Evolutionary conservation across 2,329 filamentous ascomycete species (phyloP), one percentile per base, ranked within the genome.

Genomic region (Macrophomina pseudophaseolina): DNA sequence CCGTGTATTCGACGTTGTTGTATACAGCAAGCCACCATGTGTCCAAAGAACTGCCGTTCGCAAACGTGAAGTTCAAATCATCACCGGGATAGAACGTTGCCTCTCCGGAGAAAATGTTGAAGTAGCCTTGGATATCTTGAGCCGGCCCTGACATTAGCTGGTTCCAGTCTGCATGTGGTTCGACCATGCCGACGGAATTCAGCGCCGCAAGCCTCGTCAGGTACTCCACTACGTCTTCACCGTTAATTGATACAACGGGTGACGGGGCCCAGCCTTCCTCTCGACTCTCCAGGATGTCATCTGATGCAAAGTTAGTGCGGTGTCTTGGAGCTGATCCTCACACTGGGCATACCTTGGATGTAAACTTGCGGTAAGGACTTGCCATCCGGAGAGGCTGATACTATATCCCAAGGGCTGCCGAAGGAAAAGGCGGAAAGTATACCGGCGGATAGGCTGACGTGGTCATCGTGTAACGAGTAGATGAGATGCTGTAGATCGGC

Each of bases 101-200:
- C 30, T 72, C 73, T 32, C 72, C 73, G 7, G 68, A 66, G 42
- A 72, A 68, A 53, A 74, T 67, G 38, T 66, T 69, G 60, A 73
- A 74, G 16, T 73, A 46, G 8, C 70, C 71, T 65, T 12, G 73
- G 71, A 66, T 75, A 71, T 1, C 66, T 66, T 54, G 74, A 70
- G 48, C 73, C 69, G 52, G 72, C 72, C 52, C 73, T 70, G 30
- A 69, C 66, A 52, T 62, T 69, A 32, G 67, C 7, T 75, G 66
- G 64, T 82, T 82, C 78, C 78, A 82, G 35, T 82, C 80, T 1
- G 79, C 78, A 66, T 82, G 74, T 1, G 74, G 73, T 53, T 82
- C 80, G 5, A 81, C 63, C 32, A 68, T 74, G 8, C 80, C 80
- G 8, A 70, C 51, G 0, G 78, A 73, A 40, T 82, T 79, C 1